These are phyloP conservation scores for Candida railenensis DNA, from an alignment of 805 yeast species.

Conservation along the genomic window DNA sequence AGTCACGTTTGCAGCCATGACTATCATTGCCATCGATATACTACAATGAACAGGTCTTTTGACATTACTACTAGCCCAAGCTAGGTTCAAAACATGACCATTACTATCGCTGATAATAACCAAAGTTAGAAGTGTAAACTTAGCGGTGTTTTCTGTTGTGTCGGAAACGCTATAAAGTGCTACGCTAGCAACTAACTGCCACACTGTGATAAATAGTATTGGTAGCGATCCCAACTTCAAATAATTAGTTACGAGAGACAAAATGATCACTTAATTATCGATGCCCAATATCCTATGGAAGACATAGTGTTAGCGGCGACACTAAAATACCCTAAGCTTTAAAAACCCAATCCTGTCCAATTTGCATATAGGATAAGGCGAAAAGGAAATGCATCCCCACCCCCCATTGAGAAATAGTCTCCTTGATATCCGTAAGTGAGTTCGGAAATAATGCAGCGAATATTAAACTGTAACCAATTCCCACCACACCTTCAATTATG, in stretches of 20 bases:
- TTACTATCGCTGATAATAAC: neutral
- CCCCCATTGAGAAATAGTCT: conserved; percentile 8
- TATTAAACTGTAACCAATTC: conserved; percentile 3
- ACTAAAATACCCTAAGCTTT: conserved; percentile 9
- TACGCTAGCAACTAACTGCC: neutral
- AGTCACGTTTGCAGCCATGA: conserved; percentile 16
- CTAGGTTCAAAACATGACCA: conserved; percentile 11
- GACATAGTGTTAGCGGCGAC: conserved; percentile 13
- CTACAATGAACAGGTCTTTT: conserved; percentile 11
- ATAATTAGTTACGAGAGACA: neutral
- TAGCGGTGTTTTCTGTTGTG: neutral
- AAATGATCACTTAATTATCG: conserved; percentile 4
- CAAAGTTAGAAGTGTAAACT: neutral
- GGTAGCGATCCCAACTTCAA: conserved; percentile 1
- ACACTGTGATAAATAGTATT: neutral
- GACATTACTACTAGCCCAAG: conserved; percentile 13
- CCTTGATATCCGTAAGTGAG: conserved; percentile 6
- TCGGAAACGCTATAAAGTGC: conserved; percentile 2
- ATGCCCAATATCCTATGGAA: conserved; percentile 11
- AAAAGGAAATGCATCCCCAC: conserved; percentile 9
- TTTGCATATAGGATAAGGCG: conserved; percentile 7
- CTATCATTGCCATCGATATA: conserved; percentile 12
- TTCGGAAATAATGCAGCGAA: conserved; percentile 6
- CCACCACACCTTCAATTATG: conserved; percentile 7
- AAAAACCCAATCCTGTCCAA: conserved; percentile 9